These are phyloP conservation scores for Plasmopara halstedii DNA, from an alignment of 352 stramenopile genomes.

Conservation along the genomic window DNA sequence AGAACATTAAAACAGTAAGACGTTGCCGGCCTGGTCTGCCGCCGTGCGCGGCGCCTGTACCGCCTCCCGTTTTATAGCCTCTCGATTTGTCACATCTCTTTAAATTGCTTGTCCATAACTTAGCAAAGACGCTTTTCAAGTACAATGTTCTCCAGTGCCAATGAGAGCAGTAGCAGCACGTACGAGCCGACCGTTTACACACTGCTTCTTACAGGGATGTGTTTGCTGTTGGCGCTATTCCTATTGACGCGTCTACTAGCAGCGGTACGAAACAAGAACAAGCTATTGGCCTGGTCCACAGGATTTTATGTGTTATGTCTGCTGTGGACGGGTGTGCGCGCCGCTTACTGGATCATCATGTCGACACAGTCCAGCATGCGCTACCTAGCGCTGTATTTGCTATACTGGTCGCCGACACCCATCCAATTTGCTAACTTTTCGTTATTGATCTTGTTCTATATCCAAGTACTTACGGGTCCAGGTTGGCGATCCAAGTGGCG, in stretches of 20 bases:
- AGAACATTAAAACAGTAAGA: slow-evolving; percentile 8
- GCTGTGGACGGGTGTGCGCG: slow-evolving; percentile 73
- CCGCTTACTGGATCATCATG: slow-evolving; percentile 80
- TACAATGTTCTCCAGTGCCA: slow-evolving; percentile 8
- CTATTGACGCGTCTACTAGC: slow-evolving; percentile 55
- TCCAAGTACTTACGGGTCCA: slow-evolving; percentile 76
- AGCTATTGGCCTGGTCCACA: slow-evolving; percentile 76
- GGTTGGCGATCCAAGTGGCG: slow-evolving; percentile 67
- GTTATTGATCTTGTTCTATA: slow-evolving; percentile 84
- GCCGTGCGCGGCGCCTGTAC: slow-evolving; percentile 4
- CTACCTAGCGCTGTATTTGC: slow-evolving; percentile 77
- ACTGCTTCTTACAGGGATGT: slow-evolving; percentile 72
- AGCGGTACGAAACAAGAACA: slow-evolving; percentile 74
- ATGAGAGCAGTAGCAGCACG: slow-evolving; percentile 23
- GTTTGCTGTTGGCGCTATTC: slow-evolving; percentile 64
- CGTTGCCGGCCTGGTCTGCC: slow-evolving; percentile 3
- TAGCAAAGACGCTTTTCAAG: not conserved
- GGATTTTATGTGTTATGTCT: slow-evolving; percentile 76
- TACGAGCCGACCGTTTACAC: slow-evolving; percentile 67
- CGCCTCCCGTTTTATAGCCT: not conserved
- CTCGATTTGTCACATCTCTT: not conserved
- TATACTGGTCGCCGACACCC: slow-evolving; percentile 81
- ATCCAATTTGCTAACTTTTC: slow-evolving; percentile 88
- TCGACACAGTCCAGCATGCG: slow-evolving; percentile 62
- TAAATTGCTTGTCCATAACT: not conserved